Base-by-base conservation (phyloP, 2,329 filamentous ascomycete species). In the Aspergillus melleus region DNA sequence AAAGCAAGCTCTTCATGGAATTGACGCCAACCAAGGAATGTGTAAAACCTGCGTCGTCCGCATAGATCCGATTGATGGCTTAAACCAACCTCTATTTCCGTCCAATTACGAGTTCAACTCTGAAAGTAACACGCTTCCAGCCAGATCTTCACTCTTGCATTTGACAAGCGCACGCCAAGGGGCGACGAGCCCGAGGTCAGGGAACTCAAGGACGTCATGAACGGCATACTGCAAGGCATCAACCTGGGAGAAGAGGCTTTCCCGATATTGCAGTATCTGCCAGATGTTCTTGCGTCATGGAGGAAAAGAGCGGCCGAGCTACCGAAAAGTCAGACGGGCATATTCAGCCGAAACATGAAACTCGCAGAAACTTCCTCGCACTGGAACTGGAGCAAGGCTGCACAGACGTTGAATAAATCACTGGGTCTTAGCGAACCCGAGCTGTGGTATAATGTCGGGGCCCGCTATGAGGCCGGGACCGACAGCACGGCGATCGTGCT, bases 201-300 rank as follows among this genome's bases (percentile, higher is more conserved):
- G 1, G 65, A 61, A 14, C 29, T 67, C 3, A 54, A 61, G 3
- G 11, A 55, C 2, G 73, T 65, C 26, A 68, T 79, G 60, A 70
- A 74, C 4, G 71, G 77, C 9, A 53, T 54, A 22, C 8, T 58
- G 42, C 14, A 55, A n/a, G 20, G 2, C 72, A 71, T 9, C 71
- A 72, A 5, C 74, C 78, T 11, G n/a, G n/a, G 36, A 1, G 44
- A 29, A 12, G 61, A 61, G 4, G 24, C 49, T 10, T 59, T 63
- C 11, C 59, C 61, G 1, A 20, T 53, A 14, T 19, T 63, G 39
- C 49, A 59, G 6, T 19, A 14, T 11, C 49, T 62, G 12, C 60
- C 60, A 3, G 20, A 29, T 6, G n/a, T 8, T 6, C 49, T 58
- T 10, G 50, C 58, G 2, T n/a, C 49, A 12, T 62, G 60, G 57